phyloP scores from a whole-genome alignment of 371 early-diverging fungal species.

The Rhizomucor pusillus region DNA sequence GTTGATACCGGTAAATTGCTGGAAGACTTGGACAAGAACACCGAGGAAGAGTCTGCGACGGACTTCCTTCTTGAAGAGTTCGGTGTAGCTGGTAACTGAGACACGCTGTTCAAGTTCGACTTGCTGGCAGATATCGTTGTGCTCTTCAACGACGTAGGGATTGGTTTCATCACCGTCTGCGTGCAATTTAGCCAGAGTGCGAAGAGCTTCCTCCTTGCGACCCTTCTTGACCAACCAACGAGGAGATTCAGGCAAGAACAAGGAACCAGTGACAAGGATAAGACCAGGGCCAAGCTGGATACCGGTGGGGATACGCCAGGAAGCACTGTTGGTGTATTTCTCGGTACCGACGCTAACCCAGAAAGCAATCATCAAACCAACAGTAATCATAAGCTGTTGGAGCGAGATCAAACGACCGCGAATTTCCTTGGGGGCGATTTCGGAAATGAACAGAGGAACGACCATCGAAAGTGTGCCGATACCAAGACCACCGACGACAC shows the following conservation, averaged over 20 bases:
- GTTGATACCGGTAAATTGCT: conserved; percentile 56
- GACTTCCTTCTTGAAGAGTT: conserved; percentile 65
- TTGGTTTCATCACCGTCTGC: conserved; percentile 51
- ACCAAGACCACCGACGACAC: conserved; percentile 76
- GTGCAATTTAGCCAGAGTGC: conserved; percentile 75
- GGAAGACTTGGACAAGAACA: conserved; percentile 69
- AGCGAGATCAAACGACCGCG: conserved; percentile 52
- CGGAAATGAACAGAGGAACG: conserved; percentile 46
- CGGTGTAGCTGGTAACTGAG: conserved; percentile 65
- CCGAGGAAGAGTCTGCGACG: conserved; percentile 67
- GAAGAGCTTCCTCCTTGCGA: conserved; percentile 75
- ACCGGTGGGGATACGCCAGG: conserved; percentile 53
- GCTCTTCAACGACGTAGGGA: conserved; percentile 71
- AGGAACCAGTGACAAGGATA: conserved; percentile 41
- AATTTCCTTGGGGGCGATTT: conserved; percentile 54
- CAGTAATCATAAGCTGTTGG: conserved; percentile 47
- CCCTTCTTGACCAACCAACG: conserved; percentile 72
- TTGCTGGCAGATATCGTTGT: conserved; percentile 68
- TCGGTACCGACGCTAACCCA: conserved; percentile 44
- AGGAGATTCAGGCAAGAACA: conserved; percentile 61
- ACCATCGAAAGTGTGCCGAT: conserved; percentile 74
- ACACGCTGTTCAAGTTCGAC: conserved; percentile 67
- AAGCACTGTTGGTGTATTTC: conserved; percentile 20
- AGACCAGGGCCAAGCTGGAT: conserved; percentile 50
- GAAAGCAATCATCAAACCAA: conserved; percentile 51